These are phyloP conservation scores for Periconia sp. DNA, from an alignment of 2,329 filamentous ascomycete species.

Conservation along the genomic window DNA sequence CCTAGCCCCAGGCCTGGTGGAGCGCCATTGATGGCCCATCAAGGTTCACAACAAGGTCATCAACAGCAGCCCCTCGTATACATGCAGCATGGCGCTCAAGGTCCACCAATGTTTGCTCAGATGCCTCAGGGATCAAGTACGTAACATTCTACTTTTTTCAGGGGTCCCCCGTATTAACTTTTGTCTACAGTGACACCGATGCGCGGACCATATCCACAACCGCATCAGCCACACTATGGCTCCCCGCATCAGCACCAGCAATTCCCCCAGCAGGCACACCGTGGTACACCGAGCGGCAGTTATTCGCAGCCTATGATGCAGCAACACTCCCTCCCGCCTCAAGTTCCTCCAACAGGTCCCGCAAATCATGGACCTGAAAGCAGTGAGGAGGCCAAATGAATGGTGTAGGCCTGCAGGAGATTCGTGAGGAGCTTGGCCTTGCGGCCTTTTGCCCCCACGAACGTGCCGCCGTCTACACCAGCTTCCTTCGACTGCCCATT, in stretches of 20 bases:
- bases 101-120: slow-evolving; percentile 73
- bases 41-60: slow-evolving; percentile 92
- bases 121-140: slow-evolving; percentile 77
- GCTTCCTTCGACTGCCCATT: slow-evolving; percentile 14
- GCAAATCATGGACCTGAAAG: slow-evolving; percentile 41
- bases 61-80: slow-evolving; percentile 69
- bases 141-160: slow-evolving; percentile 44
- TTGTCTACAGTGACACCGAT: slow-evolving; percentile 45
- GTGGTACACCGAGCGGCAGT: slow-evolving; percentile 48
- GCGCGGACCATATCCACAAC: slow-evolving; percentile 46
- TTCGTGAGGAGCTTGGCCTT: slow-evolving; percentile 12
- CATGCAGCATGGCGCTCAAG: slow-evolving; percentile 78
- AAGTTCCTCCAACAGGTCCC: slow-evolving; percentile 42
- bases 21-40: slow-evolving; percentile 92
- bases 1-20: slow-evolving; percentile 81
- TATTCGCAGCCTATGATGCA: slow-evolving; percentile 52
- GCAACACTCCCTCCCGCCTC: slow-evolving; percentile 46
- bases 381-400: slow-evolving; percentile 47
- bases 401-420: not conserved
- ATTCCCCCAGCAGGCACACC: slow-evolving; percentile 45
- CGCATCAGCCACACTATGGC: slow-evolving; percentile 48
- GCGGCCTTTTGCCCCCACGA: slow-evolving; percentile 13
- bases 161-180: slow-evolving; percentile 12
- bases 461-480: slow-evolving; percentile 13
- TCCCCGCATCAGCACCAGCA: slow-evolving; percentile 49